phyloP scores from a whole-genome alignment of 208 protist genomes.

The Leishmania arabica region DNA sequence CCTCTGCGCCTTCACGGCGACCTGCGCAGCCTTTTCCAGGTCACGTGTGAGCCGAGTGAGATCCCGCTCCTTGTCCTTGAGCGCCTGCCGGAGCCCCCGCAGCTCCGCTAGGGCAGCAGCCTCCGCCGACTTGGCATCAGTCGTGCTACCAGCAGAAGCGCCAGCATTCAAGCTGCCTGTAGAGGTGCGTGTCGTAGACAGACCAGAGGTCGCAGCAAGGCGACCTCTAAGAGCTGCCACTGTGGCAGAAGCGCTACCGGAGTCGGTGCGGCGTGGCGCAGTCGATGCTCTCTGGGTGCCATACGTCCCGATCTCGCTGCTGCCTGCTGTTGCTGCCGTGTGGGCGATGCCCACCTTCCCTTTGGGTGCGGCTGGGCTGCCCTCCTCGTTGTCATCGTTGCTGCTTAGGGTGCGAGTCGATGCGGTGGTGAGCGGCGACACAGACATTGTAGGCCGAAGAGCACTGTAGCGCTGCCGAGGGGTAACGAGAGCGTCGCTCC shows the following conservation, averaged over 20 bases:
- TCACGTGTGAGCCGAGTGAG: not conserved
- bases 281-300: not conserved
- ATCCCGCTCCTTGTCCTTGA: conserved; percentile 28
- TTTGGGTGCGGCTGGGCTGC: not conserved
- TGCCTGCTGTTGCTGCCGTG: not conserved
- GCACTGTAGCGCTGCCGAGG: not conserved
- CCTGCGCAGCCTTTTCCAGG: conserved; percentile 6
- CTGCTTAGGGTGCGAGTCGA: not conserved
- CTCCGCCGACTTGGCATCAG: conserved; percentile 2
- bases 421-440: not conserved
- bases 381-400: not conserved
- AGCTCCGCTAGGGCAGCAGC: conserved; percentile 2
- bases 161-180: not conserved
- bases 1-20: conserved; percentile 2
- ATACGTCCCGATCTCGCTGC: not conserved
- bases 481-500: not conserved
- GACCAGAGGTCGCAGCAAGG: conserved; percentile 6
- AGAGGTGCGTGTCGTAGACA: not conserved
- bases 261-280: not conserved
- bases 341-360: not conserved
- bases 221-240: conserved; percentile 7
- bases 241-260: not conserved
- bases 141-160: not conserved
- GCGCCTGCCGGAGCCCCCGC: conserved; percentile 6
- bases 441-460: not conserved